phyloP scores from a whole-genome alignment of 2,329 filamentous ascomycete genomes.

The Monilinia polystroma region DNA sequence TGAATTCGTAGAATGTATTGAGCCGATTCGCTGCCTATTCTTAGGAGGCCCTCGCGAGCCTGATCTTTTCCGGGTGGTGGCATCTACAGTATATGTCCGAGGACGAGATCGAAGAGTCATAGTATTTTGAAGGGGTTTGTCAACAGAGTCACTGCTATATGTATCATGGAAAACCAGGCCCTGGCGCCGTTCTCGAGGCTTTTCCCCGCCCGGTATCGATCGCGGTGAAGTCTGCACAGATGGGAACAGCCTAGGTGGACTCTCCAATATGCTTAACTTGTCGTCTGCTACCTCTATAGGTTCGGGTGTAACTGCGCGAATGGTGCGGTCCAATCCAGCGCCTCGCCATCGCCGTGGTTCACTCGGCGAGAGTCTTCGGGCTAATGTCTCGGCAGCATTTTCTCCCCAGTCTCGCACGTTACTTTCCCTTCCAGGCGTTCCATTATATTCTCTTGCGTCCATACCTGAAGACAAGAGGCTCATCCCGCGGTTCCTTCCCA shows the following conservation, averaged over 20 bases:
- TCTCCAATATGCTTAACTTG: slow-evolving; percentile 27
- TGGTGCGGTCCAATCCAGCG: slow-evolving; percentile 46
- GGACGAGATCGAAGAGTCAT: slow-evolving; percentile 44
- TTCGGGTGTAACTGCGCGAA: slow-evolving; percentile 68
- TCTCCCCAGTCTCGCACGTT: slow-evolving; percentile 37
- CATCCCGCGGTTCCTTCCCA: slow-evolving; percentile 40
- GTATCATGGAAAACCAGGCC: slow-evolving; percentile 63
- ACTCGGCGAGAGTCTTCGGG: slow-evolving; percentile 31
- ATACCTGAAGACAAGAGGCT: slow-evolving; percentile 48
- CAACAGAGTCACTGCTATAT: slow-evolving; percentile 44
- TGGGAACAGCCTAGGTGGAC: slow-evolving; percentile 12
- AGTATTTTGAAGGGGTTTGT: slow-evolving; percentile 26
- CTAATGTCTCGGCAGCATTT: slow-evolving; percentile 36
- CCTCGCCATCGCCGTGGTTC: slow-evolving; percentile 33
- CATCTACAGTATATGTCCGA: slow-evolving; percentile 52
- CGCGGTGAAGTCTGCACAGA: slow-evolving; percentile 51
- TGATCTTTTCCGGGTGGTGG: slow-evolving; percentile 40
- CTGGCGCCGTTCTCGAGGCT: slow-evolving; percentile 48
- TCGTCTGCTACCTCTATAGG: slow-evolving; percentile 38
- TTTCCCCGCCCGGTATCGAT: slow-evolving; percentile 47
- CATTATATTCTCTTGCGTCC: slow-evolving; percentile 46
- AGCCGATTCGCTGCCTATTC: slow-evolving; percentile 65
- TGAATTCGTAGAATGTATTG: slow-evolving; percentile 63
- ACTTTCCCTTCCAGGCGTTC: slow-evolving; percentile 36
- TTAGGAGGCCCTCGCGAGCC: slow-evolving; percentile 44